Conservation (phyloP, 805 yeast genomes). For the Kodamaea lidongshanica region DNA sequence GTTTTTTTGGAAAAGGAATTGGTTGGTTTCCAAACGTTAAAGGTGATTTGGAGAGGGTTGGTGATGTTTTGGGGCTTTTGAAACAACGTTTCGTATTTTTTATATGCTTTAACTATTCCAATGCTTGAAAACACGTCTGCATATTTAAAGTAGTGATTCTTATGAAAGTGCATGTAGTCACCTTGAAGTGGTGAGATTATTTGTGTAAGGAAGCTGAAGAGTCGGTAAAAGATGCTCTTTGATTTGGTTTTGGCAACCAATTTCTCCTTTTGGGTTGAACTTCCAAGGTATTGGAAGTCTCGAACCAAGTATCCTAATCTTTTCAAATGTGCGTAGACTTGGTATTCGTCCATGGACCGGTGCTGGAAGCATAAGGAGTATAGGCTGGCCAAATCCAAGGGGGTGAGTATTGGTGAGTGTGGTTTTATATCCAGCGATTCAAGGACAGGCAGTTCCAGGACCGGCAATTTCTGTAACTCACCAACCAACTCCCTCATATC, state of each 20-base stretch:
- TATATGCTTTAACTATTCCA: constrained; percentile 13
- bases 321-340: constrained; percentile 67
- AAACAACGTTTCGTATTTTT: constrained; percentile 3
- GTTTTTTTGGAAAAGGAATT: constrained; percentile 60
- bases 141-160: constrained; percentile 23
- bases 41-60: constrained; percentile 33
- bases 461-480: too few species aligned
- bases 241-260: too few species aligned
- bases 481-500: constrained; percentile 1
- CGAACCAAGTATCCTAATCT: constrained; percentile 67
- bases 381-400: constrained; percentile 57
- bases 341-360: constrained; percentile 45
- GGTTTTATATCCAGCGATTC: too few species aligned
- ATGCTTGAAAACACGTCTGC: constrained; percentile 19
- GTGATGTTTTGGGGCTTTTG: constrained; percentile 9
- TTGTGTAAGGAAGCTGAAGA: too few species aligned
- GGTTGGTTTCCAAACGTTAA: constrained; percentile 80
- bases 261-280: too few species aligned
- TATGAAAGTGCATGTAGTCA: constrained; percentile 14
- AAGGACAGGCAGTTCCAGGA: too few species aligned
- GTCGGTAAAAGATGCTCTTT: too few species aligned
- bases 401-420: constrained; percentile 12
- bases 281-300: constrained; percentile 12
- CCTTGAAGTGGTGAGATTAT: too few species aligned
- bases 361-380: constrained; percentile 46